Percentiles rank a stretch among this genome's conserved stretches.
Evolutionary conservation across 345 rosid genomes (phyloP).

Genomic region (Linum lewisii): DNA sequence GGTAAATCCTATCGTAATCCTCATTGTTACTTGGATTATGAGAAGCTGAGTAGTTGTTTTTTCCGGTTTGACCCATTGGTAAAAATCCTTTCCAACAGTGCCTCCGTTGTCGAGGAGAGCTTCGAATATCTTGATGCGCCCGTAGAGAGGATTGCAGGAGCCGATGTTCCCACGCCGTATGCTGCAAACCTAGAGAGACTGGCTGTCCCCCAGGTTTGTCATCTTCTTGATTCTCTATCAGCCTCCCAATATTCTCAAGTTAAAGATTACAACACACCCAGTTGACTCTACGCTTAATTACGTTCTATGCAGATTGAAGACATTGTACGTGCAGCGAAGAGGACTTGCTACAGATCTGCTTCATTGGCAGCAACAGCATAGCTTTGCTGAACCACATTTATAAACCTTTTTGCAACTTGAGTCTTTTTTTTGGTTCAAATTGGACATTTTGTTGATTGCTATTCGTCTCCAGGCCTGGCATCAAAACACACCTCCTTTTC

Average conservation of each 20-base stretch:
- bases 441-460: no score
- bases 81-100: conserved; percentile 27
- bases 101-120: conserved; percentile 76
- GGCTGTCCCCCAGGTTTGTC: conserved; percentile 76
- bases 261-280: no score
- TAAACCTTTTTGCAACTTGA: no score
- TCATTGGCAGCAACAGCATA: conserved; percentile 9
- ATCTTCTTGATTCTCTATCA: no score
- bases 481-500: no score
- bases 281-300: no score
- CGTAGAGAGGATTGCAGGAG: conserved; percentile 76
- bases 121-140: conserved; percentile 80
- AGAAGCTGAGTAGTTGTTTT: neutral
- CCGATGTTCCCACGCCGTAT: conserved; percentile 93
- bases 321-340: conserved; percentile 54
- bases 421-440: no score
- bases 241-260: no score
- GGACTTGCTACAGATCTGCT: conserved; percentile 50
- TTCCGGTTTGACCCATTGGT: conserved; percentile 3
- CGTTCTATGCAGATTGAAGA: conserved; percentile 43
- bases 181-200: conserved; percentile 82
- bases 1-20: conserved; percentile 28
- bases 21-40: neutral
- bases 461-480: no score
- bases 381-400: no score